Conservation (phyloP, 129 eudicot genomes). For the Helichrysum umbraculigerum region DNA sequence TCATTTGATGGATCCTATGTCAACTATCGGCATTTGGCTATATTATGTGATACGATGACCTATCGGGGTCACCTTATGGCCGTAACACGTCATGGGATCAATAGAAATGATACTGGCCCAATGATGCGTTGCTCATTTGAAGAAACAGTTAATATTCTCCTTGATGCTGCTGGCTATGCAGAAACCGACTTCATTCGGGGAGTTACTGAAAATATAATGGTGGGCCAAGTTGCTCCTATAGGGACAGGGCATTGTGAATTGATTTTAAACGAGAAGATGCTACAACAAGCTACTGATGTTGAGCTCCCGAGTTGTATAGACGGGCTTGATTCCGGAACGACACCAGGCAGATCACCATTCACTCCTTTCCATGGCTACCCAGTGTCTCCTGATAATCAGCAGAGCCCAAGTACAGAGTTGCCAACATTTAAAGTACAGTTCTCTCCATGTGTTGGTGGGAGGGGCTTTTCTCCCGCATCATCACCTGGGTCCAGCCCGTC, state of each 20-base stretch:
- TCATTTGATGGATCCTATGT: constrained; percentile 95
- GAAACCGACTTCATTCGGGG: constrained; percentile 82
- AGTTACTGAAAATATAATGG: constrained; percentile 87
- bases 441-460: constrained; percentile 84
- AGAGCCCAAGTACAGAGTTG: constrained; percentile 70
- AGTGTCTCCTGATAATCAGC: constrained; percentile 72
- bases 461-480: constrained; percentile 84
- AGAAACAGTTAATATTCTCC: constrained; percentile 92
- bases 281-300: constrained; percentile 88
- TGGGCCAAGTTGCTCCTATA: constrained; percentile 96
- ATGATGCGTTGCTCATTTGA: constrained; percentile 98
- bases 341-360: constrained; percentile 86
- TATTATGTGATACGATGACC: constrained; percentile 92
- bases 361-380: constrained; percentile 82
- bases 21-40: constrained; percentile 84
- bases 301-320: constrained; percentile 92
- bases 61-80: constrained; percentile 97
- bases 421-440: constrained; percentile 80
- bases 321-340: constrained; percentile 85
- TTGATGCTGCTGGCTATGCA: constrained; percentile 93
- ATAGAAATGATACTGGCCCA: constrained; percentile 91
- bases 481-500: constrained; percentile 82
- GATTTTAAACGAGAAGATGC: constrained; percentile 75
- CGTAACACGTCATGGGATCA: constrained; percentile 93
- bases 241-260: constrained; percentile 89